Base-by-base conservation (phyloP, 2,329 filamentous ascomycete genomes). In the Septoria linicola region DNA sequence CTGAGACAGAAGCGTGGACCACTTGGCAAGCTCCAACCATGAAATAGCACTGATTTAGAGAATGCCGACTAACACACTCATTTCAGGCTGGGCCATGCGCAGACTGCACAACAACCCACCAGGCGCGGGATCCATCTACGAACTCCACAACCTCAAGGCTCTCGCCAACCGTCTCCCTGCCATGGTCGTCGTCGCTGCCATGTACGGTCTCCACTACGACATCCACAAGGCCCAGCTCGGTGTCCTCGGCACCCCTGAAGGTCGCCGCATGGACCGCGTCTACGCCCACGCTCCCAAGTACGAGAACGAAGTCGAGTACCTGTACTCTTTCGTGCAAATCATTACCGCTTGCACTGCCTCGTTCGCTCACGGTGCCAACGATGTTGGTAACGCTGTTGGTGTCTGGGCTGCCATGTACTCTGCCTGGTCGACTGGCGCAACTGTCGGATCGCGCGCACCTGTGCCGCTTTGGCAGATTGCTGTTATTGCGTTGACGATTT, bases 321-420 rank as follows among this genome's bases (percentile, higher is more conserved):
- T 78, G 4, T 85, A 83, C 70, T 82, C 81, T 5, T 85, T 82
- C 60, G 74, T 84, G 58, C 82, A 85, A 65, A 64, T 85, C 53
- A 68, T 84, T 51, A 84, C 82, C 14, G 84, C 84, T 49, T 84
- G 82, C 70, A 86, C 83, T 49, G 83, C 83, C 20, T 85, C 82
- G 2, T 86, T 87, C 59, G 82, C 83, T 1, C 83, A 85, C 67
- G 82, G 82, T 16, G 80, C 81, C 55, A 85, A 84, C 65, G 82
- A 84, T 55, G 78, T 58, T 17, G 72, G 78, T 60, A 84, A 79
- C 62, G 81, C 81, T 17, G 76, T 83, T 43, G 81, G 80, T 0
- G 82, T 82, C 1, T 82, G 80, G 59, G 77, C 82, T 1, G 76
- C 80, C 34, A 78, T 84, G 59, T 85, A 74, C 67, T 71, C 79